These are phyloP conservation scores for Xerocomus minutiporus DNA, from an alignment of 1,284 basidiomycete species.

Conservation along the genomic window DNA sequence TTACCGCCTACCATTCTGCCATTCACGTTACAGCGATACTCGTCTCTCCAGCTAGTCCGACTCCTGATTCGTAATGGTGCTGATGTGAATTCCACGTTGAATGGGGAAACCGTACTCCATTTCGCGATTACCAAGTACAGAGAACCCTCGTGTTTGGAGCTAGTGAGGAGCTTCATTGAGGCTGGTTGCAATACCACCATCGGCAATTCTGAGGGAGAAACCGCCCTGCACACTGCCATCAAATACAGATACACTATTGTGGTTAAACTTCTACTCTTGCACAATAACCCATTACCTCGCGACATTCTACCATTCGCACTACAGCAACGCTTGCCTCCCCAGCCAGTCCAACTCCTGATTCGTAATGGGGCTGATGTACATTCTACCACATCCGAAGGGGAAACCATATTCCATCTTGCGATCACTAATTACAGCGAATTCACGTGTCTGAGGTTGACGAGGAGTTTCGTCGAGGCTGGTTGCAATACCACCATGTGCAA, in stretches of 20 bases:
- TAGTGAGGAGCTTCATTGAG: too few species aligned
- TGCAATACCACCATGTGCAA: too few species aligned
- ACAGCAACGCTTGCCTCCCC: background rate
- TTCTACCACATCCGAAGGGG: background rate
- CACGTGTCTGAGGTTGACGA: background rate
- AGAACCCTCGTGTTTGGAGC: too few species aligned
- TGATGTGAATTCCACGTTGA: too few species aligned
- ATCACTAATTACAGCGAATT: background rate
- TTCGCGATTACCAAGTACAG: too few species aligned
- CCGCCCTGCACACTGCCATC: background rate
- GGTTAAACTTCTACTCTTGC: background rate
- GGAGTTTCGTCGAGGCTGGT: too few species aligned
- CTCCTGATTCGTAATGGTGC: too few species aligned
- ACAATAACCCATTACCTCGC: too few species aligned
- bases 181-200: too few species aligned
- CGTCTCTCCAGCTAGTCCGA: background rate
- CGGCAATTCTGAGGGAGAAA: background rate
- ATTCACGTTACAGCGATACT: background rate
- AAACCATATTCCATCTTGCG: background rate
- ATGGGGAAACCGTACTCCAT: too few species aligned
- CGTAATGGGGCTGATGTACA: background rate
- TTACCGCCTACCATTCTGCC: background rate
- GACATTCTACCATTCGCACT: background rate
- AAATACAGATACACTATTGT: background rate
- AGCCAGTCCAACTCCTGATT: background rate